Percentiles rank a stretch among this genome's conserved stretches.
Evolutionary conservation across 495 filamentous ascomycete genomes (phyloP).

Genomic region (Collariella sp.): DNA sequence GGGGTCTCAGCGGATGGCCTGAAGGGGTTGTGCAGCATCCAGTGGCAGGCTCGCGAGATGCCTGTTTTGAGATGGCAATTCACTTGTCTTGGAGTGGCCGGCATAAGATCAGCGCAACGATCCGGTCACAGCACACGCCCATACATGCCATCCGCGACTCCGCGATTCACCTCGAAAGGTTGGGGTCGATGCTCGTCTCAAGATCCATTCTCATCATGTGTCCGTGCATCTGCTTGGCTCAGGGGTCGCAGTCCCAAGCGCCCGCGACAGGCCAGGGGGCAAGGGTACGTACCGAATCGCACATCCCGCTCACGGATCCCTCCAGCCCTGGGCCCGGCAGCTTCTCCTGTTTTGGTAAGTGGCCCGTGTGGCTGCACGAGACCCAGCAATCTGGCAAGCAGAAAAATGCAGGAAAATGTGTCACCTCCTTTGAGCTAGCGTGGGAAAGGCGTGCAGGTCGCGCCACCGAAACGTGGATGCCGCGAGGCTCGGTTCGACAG

Average conservation of each 20-base stretch:
- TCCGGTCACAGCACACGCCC: conserved; percentile 42
- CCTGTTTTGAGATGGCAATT: conserved; percentile 25
- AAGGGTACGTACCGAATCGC: conserved; percentile 11
- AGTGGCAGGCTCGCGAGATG: not conserved
- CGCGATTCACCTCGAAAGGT: conserved; percentile 25
- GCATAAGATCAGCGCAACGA: conserved; percentile 43
- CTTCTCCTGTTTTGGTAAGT: conserved; percentile 24
- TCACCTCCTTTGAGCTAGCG: conserved; percentile 15
- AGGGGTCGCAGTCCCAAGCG: conserved; percentile 26
- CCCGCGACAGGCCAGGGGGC: conserved; percentile 21
- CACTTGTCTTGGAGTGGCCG: conserved; percentile 23
- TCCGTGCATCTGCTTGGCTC: conserved; percentile 21
- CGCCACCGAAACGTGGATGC: conserved; percentile 18
- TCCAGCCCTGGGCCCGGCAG: conserved; percentile 23
- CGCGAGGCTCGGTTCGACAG: not conserved
- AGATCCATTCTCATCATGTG: conserved; percentile 26
- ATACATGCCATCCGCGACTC: conserved; percentile 20
- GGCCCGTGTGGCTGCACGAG: conserved; percentile 19
- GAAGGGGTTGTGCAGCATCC: no score
- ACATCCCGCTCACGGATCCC: not conserved
- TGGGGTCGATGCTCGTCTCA: conserved; percentile 42
- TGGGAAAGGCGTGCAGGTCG: conserved; percentile 1
- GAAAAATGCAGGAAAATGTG: conserved; percentile 11
- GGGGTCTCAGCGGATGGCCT: conserved; percentile 23
- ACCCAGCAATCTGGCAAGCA: conserved; percentile 17